phyloP scores from a whole-genome alignment of 345 rosid genomes.

The Barbarea vulgaris region DNA sequence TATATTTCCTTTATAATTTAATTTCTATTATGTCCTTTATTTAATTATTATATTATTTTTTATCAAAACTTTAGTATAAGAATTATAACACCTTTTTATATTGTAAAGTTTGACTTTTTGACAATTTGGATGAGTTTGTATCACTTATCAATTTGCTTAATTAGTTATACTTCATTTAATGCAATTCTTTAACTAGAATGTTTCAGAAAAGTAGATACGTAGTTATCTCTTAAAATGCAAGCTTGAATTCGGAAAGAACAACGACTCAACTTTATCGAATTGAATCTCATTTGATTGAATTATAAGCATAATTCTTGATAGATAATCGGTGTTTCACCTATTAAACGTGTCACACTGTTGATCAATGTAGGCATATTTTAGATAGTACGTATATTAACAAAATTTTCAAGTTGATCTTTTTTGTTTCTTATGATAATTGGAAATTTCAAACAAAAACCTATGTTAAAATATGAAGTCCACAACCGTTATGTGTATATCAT shows the following conservation, averaged over 20 bases:
- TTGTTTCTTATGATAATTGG: too few species aligned
- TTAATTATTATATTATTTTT: too few species aligned
- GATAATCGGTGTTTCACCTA: neutral
- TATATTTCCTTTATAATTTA: too few species aligned
- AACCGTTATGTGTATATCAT: neutral
- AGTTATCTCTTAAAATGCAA: neutral
- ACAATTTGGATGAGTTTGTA: neutral
- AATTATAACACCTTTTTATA: neutral
- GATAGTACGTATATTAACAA: too few species aligned
- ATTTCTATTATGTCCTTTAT: too few species aligned
- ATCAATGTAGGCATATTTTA: too few species aligned
- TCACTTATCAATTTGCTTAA: neutral
- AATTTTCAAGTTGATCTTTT: too few species aligned
- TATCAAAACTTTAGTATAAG: too few species aligned
- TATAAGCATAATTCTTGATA: neutral
- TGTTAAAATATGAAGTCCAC: neutral
- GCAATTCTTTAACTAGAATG: neutral
- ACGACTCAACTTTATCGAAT: too few species aligned
- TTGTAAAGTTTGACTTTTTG: neutral
- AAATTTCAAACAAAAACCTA: neutral
- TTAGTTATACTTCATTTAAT: neutral
- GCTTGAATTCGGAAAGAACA: too few species aligned
- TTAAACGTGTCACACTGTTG: too few species aligned
- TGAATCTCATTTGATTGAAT: neutral
- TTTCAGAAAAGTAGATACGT: neutral